Evolutionary conservation across 345 rosid genomes (phyloP), one percentile per base, ranked within the genome.

Genomic region (Gossypium stocksii): DNA sequence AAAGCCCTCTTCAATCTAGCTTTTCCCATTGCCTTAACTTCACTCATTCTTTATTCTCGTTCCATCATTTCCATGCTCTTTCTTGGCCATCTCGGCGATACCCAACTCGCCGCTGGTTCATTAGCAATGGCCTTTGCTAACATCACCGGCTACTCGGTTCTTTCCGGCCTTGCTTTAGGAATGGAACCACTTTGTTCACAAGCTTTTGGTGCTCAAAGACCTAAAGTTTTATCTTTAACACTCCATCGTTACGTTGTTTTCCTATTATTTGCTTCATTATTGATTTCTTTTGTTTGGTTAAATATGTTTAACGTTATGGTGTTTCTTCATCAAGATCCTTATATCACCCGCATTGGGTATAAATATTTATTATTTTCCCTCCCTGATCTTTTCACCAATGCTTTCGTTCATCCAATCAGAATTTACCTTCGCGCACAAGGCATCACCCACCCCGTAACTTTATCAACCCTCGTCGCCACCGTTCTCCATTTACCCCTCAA

Each of bases 161-260:
- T 94, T 75, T 89, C 98, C 17, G 98, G 98, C 22, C 85, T 94
- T 61, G 90, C 98, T 73, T 80, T 90, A 14, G 98, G 98, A 23
- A 90, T 92, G 97, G 98, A 94, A 59, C 95, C 98, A n/a, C 89
- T 94, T 38, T 94, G 98, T 70, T 90, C 97, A 2, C 98, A 94
- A 71, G 98, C 97, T 23, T 92, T 92, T 25, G 98, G 98, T 10
- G 97, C 98, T 52, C 89, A 85, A 56, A 95, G 88, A 34, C 92
- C 86, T 25, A 90, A 89, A 77, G 90, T 90, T 69, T 90, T 94
- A 34, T 89, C 97, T 10, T n/a, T 92, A 27, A 92, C 97, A n/a
- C 97, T 94, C 56, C 97, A 92, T 52, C 97, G 98, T 57, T 84
- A 91, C 17, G 91, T 94, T 23, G 77, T 83, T 72, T 92, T 94